Percentiles rank a stretch among this genome's conserved stretches.
These are phyloP conservation scores for Aureobasidium vineae DNA, from an alignment of 2,329 filamentous ascomycete genomes.

Conservation along the genomic window DNA sequence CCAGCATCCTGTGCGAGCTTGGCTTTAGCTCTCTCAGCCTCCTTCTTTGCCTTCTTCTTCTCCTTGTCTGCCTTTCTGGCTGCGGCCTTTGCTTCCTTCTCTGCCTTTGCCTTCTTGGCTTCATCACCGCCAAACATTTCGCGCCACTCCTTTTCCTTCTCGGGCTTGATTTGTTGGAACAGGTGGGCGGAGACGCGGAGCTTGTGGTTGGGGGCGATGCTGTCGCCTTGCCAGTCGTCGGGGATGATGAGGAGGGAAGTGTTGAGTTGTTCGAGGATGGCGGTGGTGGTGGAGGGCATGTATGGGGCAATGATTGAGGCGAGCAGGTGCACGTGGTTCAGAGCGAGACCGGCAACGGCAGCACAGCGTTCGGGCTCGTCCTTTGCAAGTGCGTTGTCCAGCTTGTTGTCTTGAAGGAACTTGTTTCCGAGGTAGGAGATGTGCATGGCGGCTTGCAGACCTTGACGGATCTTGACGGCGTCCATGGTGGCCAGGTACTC, in stretches of 20 bases:
- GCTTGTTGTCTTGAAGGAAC: slow-evolving; percentile 58
- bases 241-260: slow-evolving; percentile 44
- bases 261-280: slow-evolving; percentile 73
- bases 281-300: slow-evolving; percentile 73
- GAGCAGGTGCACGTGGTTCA: slow-evolving; percentile 81
- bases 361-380: slow-evolving; percentile 60
- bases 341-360: slow-evolving; percentile 69
- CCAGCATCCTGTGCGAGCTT: slow-evolving; percentile 30
- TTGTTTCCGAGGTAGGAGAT: slow-evolving; percentile 63
- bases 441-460: slow-evolving; percentile 63
- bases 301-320: slow-evolving; percentile 78
- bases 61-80: slow-evolving; percentile 64
- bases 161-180: slow-evolving; percentile 77
- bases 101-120: slow-evolving; percentile 66
- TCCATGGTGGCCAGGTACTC: slow-evolving; percentile 68
- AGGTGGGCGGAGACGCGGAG: slow-evolving; percentile 78
- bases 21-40: slow-evolving; percentile 60
- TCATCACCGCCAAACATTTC: slow-evolving; percentile 68
- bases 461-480: slow-evolving; percentile 67
- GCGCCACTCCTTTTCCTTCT: slow-evolving; percentile 81
- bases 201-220: slow-evolving; percentile 69
- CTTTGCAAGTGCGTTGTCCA: slow-evolving; percentile 62
- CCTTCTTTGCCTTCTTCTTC: slow-evolving; percentile 60
- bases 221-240: slow-evolving; percentile 60
- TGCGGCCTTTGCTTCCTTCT: slow-evolving; percentile 60